phyloP scores from a whole-genome alignment of 192 early-diverging fungal genomes.

The Coemansia sp. region DNA sequence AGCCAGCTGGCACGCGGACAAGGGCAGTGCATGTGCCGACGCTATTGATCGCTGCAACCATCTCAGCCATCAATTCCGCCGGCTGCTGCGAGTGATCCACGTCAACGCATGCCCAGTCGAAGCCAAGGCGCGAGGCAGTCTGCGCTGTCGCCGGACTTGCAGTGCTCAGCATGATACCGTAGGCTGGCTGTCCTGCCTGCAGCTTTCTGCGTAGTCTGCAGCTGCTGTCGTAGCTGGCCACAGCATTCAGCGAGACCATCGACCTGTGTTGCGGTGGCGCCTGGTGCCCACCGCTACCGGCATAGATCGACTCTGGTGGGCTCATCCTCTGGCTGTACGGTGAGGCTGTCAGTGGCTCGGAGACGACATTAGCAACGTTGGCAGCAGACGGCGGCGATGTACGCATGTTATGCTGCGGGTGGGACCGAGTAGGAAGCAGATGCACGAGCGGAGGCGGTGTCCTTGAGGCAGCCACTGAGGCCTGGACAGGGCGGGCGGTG shows the following conservation, averaged over 20 bases:
- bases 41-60: constrained; percentile 41
- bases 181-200: constrained; percentile 14
- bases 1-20: constrained; percentile 40
- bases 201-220: constrained; percentile 29
- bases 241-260: constrained; percentile 6
- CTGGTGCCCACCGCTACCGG: background rate
- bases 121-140: constrained; percentile 33
- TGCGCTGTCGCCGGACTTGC: constrained; percentile 38
- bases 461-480: background rate
- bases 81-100: constrained; percentile 31
- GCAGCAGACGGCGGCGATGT: constrained; percentile 27
- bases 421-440: constrained; percentile 5
- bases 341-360: constrained; percentile 1
- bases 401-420: constrained; percentile 16
- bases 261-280: background rate
- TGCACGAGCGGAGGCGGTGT: constrained; percentile 9
- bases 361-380: constrained; percentile 4
- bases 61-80: constrained; percentile 38
- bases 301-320: constrained; percentile 6
- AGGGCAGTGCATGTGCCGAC: constrained; percentile 26
- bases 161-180: constrained; percentile 43
- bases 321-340: background rate
- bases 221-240: constrained; percentile 4
- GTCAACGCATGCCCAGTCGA: constrained; percentile 48
- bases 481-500: background rate